Base-by-base conservation (phyloP, 73 alveolate species). In the Diophrys appendiculata region DNA sequence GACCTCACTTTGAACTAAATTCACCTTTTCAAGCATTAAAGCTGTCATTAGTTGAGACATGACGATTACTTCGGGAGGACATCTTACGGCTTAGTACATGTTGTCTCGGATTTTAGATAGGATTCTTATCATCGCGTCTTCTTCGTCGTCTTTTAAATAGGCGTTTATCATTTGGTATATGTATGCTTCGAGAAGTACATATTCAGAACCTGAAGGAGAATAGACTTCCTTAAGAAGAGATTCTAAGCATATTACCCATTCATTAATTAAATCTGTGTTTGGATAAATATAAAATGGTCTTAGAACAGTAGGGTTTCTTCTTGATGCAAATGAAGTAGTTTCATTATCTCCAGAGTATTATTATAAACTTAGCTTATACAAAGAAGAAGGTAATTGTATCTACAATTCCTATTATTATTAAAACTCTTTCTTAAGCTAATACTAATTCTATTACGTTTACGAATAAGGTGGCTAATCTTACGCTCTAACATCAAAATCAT, bases 161-260 rank as follows among this genome's bases (percentile, higher is more conserved):
- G 70, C 28, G 0, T 76, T 84, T 27, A 90, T 35, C 22, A 80
- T 81, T 33, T 80, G 77, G 55, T 64, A 74, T 0, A 82, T 32
- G 34, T 76, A 69, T 11, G 87, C 85, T 72, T 90, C 96, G 27
- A 87, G 73, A 35, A 86, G 82, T 32, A 77, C 92, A 11, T 80
- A 64, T 53, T 90, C 93, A 24, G 76, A 53, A 11, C 96, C 96
- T 1, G 79, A 65, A n/a, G 82, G 84, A 18, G 93, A 56, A 53
- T 27, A 86, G 14, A 90, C 91, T 64, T 87, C 94, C 33, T 81
- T 90, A 18, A 90, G 72, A 8, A 84, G 76, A 11, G 77, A 33
- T 65, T 80, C 94, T 0, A 90, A 31, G 54, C 80, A 68, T 52
- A 86, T 86, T 11, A 81, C 76, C 91, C 90, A 87, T 52, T 81